These are phyloP conservation scores for Meira miltonrushii DNA, from an alignment of 1,284 basidiomycete genomes.

Conservation along the genomic window DNA sequence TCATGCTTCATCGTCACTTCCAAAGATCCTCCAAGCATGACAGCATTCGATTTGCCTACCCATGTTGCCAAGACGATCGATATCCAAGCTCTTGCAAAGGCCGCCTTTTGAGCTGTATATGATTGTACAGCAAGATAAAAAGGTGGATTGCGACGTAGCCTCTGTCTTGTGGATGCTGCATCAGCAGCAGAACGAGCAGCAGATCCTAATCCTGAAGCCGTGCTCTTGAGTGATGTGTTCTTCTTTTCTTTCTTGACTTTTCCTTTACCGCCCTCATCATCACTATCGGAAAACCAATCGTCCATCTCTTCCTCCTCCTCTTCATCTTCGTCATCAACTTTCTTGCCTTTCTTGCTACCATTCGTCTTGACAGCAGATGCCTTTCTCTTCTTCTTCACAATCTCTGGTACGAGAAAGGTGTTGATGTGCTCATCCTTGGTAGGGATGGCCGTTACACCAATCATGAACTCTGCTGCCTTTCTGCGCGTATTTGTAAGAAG, in stretches of 20 bases:
- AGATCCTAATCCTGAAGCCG: slow-evolving; percentile 18
- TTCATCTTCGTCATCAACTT: slow-evolving; percentile 35
- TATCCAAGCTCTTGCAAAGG: slow-evolving; percentile 75
- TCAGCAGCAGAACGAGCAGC: slow-evolving; percentile 17
- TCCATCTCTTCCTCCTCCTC: slow-evolving; percentile 57
- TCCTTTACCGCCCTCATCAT: slow-evolving; percentile 40
- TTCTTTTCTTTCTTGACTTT: slow-evolving; percentile 19
- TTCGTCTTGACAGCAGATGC: not conserved
- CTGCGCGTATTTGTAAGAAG: slow-evolving; percentile 39
- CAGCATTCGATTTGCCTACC: slow-evolving; percentile 8
- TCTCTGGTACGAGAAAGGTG: slow-evolving; percentile 65
- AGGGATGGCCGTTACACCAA: slow-evolving; percentile 76
- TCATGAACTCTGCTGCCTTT: slow-evolving; percentile 72
- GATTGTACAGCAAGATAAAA: slow-evolving; percentile 59
- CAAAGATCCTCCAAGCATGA: slow-evolving; percentile 54
- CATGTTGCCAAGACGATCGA: slow-evolving; percentile 59
- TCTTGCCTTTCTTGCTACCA: slow-evolving; percentile 30
- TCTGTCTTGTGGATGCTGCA: slow-evolving; percentile 22
- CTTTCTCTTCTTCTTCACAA: slow-evolving; percentile 49
- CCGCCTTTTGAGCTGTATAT: slow-evolving; percentile 67
- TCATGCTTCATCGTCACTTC: slow-evolving; percentile 59
- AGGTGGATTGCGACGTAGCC: slow-evolving; percentile 41
- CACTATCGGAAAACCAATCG: slow-evolving; percentile 52
- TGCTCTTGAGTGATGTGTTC: not conserved
- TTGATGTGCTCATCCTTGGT: slow-evolving; percentile 70